These are phyloP conservation scores for Alternaria incomplexa DNA, from an alignment of 2,329 filamentous ascomycete species.

Conservation along the genomic window DNA sequence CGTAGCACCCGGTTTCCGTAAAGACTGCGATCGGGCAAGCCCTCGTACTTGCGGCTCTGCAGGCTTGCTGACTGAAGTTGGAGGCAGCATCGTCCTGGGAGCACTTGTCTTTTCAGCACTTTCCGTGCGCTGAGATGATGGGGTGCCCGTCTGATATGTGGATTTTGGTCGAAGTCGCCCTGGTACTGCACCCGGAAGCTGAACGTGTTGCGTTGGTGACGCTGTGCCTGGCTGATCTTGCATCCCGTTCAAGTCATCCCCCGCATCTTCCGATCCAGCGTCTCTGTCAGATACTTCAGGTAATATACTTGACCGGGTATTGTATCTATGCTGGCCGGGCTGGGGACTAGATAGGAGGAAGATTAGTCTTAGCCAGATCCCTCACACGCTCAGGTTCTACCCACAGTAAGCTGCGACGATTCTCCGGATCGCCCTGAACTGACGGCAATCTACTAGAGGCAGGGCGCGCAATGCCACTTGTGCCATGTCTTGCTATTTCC, in stretches of 20 bases:
- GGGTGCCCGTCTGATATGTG: constrained; percentile 33
- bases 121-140: constrained; percentile 8
- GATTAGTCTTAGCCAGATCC: not conserved
- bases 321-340: constrained; percentile 33
- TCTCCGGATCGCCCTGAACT: constrained; percentile 16
- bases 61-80: constrained; percentile 25
- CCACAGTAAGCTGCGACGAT: constrained; percentile 36
- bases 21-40: constrained; percentile 36
- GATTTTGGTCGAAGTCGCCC: constrained; percentile 39
- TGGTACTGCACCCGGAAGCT: not conserved
- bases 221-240: not conserved
- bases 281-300: constrained; percentile 5
- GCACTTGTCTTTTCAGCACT: constrained; percentile 10
- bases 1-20: constrained; percentile 34
- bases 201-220: not conserved
- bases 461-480: constrained; percentile 3
- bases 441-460: constrained; percentile 3
- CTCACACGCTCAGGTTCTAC: not conserved
- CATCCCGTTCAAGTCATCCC: not conserved
- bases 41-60: constrained; percentile 21
- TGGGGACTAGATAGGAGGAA: constrained; percentile 24
- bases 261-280: not conserved
- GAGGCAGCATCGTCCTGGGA: constrained; percentile 24
- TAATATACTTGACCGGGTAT: constrained; percentile 14
- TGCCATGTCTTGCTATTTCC: not conserved